Percentiles rank a stretch among this genome's conserved stretches.
These are phyloP conservation scores for Solanum tarijense DNA, from an alignment of 257 asterid genomes.

Conservation along the genomic window DNA sequence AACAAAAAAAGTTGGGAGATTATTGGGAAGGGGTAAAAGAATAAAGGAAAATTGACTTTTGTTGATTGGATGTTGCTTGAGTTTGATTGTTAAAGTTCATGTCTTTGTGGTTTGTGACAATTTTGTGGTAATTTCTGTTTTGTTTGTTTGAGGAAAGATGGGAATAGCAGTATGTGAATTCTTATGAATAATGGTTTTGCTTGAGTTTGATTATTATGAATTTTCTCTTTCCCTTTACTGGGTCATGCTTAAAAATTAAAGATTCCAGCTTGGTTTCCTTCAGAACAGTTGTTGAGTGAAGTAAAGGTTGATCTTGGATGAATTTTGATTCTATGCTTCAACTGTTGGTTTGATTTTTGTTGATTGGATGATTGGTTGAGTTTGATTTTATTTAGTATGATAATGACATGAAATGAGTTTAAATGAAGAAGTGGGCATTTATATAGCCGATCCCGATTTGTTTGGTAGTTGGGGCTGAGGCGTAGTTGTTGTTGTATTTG, in stretches of 20 bases:
- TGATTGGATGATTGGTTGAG: background rate
- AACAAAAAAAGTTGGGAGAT: background rate
- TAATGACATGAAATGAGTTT: background rate
- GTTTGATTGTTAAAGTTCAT: background rate
- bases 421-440: background rate
- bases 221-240: background rate
- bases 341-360: background rate
- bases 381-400: background rate
- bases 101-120: background rate
- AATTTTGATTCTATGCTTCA: background rate
- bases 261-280: slow-evolving; percentile 5
- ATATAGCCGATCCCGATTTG: background rate
- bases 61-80: background rate
- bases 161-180: too few species aligned
- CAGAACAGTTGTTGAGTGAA: background rate
- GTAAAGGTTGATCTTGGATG: background rate
- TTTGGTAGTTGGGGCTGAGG: background rate
- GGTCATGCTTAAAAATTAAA: background rate
- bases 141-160: background rate
- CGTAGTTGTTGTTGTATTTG: background rate
- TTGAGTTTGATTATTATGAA: background rate
- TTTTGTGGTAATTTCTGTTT: background rate
- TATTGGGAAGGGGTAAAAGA: background rate
- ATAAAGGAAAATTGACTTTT: background rate
- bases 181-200: background rate